Evolutionary conservation across 2,329 filamentous ascomycete genomes (phyloP), one percentile per base, ranked within the genome.

Genomic region (Gremmenia infestans): DNA sequence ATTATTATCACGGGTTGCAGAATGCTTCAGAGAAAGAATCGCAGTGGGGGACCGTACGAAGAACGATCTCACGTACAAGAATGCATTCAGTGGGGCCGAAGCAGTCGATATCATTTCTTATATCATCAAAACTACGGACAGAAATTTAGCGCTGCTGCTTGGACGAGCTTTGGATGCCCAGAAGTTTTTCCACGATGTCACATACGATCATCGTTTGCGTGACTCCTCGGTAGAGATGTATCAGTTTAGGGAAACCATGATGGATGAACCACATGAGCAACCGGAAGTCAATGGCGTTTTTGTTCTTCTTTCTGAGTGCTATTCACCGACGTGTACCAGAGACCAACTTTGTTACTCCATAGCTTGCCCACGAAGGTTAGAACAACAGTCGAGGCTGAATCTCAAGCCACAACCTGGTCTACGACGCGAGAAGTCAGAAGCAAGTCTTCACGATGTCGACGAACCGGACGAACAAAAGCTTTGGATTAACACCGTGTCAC

Each of bases 161-260:
- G 94, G 94, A 60, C 84, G 94, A 69, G 91, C 94, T 43, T 77
- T 99, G 58, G 94, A 99, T 74, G 94, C 94, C 23, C 94, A 99
- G 70, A 97, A 97, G 71, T 97, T 96, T 76, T 99, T 99, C 71
- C 94, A 99, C 75, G 94, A 99, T 78, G 94, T 97, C 50, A 97
- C 93, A 0, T 99, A 99, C 72, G 93, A 97, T 66, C 94, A 99
- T 72, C 84, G 94, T 48, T 77, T 99, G 66, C 88, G 94, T 72
- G 94, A 99, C 72, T 95, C 93, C n/a, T 83, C 87, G 42, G 88
- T 87, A 51, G 94, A 99, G 73, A 89, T 99, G 72, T 99, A 97
- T 72, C 93, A 97, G 70, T 99, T 99, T 73, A 86, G 89, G 64
- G 93, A 97, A 74, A 95, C 87, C 2, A 80, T 97, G 71, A 87